phyloP scores from a whole-genome alignment of 2,329 filamentous ascomycete species.

The Claviceps capensis region DNA sequence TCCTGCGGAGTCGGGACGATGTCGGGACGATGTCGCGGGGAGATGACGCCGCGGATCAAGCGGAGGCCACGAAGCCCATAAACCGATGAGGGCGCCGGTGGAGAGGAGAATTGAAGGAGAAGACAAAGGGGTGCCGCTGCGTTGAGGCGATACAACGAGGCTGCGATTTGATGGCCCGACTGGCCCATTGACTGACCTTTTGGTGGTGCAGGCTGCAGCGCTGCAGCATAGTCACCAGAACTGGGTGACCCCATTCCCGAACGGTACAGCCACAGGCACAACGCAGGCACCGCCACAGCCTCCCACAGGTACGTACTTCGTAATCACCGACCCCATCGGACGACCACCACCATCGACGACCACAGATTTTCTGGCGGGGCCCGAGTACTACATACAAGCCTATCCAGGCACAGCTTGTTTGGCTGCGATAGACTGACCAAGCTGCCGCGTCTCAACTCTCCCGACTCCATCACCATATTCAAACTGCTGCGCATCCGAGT shows the following conservation, averaged over 20 bases:
- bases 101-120: not conserved
- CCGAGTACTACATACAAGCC: not conserved
- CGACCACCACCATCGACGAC: no score
- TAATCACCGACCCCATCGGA: no score
- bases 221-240: no score
- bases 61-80: not conserved
- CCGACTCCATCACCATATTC: not conserved
- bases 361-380: no score
- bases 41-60: not conserved
- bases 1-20: not conserved
- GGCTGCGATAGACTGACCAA: not conserved
- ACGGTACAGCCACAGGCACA: not conserved
- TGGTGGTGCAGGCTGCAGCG: not conserved
- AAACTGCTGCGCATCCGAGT: slow-evolving; percentile 2
- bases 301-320: not conserved
- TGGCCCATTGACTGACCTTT: not conserved
- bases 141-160: slow-evolving; percentile 8
- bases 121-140: not conserved
- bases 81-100: not conserved
- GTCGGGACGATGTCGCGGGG: not conserved
- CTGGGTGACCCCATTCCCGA: no score
- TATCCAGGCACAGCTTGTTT: not conserved
- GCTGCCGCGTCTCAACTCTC: not conserved
- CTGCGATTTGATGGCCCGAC: slow-evolving; percentile 4
- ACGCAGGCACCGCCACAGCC: not conserved